These are phyloP conservation scores for Ophiorrhiza pumila DNA, from an alignment of 257 asterid species.

Conservation along the genomic window DNA sequence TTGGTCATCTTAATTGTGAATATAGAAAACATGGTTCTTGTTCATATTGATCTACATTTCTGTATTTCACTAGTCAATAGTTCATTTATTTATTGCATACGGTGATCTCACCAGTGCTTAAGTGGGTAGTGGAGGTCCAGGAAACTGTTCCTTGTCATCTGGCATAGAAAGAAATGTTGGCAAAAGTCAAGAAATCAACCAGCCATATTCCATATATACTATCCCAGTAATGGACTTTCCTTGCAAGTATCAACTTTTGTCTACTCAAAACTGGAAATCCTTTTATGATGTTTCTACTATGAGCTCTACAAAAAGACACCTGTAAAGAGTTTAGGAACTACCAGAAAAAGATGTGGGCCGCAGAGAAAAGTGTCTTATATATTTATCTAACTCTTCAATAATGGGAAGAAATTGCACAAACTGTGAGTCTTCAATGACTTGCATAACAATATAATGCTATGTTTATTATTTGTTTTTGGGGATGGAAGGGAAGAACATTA, in stretches of 20 bases:
- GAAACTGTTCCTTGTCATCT: conserved; percentile 15
- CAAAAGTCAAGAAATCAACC: conserved; percentile 19
- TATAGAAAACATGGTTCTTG: background rate
- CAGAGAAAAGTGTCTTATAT: no score
- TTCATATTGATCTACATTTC: background rate
- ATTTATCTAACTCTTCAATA: no score
- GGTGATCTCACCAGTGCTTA: background rate
- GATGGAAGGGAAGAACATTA: no score
- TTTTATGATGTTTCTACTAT: background rate
- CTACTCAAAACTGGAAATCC: background rate
- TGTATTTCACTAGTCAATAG: background rate
- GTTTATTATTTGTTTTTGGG: no score
- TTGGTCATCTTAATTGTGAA: background rate
- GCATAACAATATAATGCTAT: no score
- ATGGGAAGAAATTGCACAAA: no score
- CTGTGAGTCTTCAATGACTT: no score
- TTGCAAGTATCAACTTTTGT: conserved; percentile 18
- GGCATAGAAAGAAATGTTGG: background rate
- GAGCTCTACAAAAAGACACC: background rate
- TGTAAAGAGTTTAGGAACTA: background rate
- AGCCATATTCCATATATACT: background rate
- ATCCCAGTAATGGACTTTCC: conserved; percentile 4
- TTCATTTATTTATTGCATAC: background rate
- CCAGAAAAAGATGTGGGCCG: no score
- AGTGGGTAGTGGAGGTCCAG: conserved; percentile 17